These are phyloP conservation scores for Cercospora canescens DNA, from an alignment of 2,329 filamentous ascomycete species.

Conservation along the genomic window DNA sequence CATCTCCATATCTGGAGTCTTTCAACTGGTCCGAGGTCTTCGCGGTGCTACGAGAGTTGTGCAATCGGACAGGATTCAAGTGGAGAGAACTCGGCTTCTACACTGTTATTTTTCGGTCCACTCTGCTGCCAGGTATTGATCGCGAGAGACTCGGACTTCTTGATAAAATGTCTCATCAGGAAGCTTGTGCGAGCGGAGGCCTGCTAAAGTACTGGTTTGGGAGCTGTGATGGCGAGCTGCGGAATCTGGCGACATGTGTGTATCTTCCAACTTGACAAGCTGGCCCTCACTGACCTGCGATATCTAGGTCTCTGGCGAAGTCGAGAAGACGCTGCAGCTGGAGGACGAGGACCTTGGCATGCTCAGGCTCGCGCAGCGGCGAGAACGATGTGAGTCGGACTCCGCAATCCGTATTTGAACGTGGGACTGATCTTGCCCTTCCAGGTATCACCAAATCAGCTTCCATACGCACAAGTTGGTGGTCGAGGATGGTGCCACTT, in stretches of 20 bases:
- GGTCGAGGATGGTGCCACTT: conserved; percentile 63
- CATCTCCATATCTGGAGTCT: conserved; percentile 66
- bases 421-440: not conserved
- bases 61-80: conserved; percentile 12
- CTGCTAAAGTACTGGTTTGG: conserved; percentile 95
- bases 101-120: conserved; percentile 80
- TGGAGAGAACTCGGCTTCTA: conserved; percentile 59
- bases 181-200: conserved; percentile 76
- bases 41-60: conserved; percentile 53
- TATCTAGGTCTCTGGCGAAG: conserved; percentile 64
- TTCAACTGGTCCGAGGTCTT: conserved; percentile 77
- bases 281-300: conserved; percentile 30
- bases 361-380: conserved; percentile 53
- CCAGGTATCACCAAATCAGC: conserved; percentile 42
- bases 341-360: conserved; percentile 60
- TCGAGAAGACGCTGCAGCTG: conserved; percentile 60
- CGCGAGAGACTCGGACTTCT: conserved; percentile 68
- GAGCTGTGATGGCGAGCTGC: conserved; percentile 63
- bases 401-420: not conserved
- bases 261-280: not conserved
- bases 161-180: conserved; percentile 76
- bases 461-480: conserved; percentile 53
- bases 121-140: conserved; percentile 66
- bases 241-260: conserved; percentile 74
- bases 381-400: conserved; percentile 37